Evolutionary conservation across 2,329 filamentous ascomycete species (phyloP), one percentile per base, ranked within the genome.

Genomic region (Aspergillus clavatus): DNA sequence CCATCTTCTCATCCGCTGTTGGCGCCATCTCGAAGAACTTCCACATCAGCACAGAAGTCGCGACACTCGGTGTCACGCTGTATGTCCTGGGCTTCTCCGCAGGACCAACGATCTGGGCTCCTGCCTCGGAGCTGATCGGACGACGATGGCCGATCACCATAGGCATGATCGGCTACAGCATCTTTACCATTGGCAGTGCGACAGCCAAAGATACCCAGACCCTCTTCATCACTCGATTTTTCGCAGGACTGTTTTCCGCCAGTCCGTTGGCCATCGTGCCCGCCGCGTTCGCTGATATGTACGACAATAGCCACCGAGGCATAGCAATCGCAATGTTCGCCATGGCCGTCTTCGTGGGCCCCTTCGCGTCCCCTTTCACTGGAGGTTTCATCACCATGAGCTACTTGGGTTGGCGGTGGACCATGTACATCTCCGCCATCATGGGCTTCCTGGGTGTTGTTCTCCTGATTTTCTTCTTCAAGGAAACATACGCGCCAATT

Each of bases 1-100:
- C 80, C 61, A 83, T 88, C 56, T 88, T 86, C 69, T 86, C 83
- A 1, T 71, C 81, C 12, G 82, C 83, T 2, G 84, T 82, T 0
- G 49, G 51, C 5, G 56, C 69, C 7, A 73, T 87, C 10, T 74
- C 78, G 8, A 38, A 43, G 3, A 56, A 76, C 4, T 78, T 77
- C 50, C 48, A 69, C 12, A 68, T 76, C 7, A 68, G 69, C 22
- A 60, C 48, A 0, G 67, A 75, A 48, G 68, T 75, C 3, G 58
- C 68, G 0, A 68, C 63, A 0, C 60, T 77, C 5, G 74, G 74
- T 2, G 69, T 74, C 0, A 71, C 71, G 0, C 54, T 78, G 2
- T 72, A 76, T 33, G 63, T 78, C 0, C 65, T 75, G 26, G 72
- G 77, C 2, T 81, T 80, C 50, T 74, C 75, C 0, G 55, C 82